Percentiles rank a stretch among this genome's conserved stretches.
phyloP scores from a whole-genome alignment of 768 basidiomycete species.

The Collybiopsis luxurians region DNA sequence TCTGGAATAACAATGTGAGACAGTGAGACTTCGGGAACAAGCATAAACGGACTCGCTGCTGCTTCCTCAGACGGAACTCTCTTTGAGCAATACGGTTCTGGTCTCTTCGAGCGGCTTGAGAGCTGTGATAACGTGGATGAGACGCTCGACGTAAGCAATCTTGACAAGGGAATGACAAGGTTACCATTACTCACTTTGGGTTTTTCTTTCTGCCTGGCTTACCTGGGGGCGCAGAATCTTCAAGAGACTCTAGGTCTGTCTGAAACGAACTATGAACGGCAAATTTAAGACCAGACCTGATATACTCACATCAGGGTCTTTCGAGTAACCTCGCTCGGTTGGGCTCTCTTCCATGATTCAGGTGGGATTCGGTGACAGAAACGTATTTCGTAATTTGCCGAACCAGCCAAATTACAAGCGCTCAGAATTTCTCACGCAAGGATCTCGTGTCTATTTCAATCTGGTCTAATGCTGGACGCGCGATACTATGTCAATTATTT shows the following conservation, averaged over 20 bases:
- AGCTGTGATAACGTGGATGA: conserved; percentile 40
- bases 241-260: conserved; percentile 67
- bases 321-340: conserved; percentile 65
- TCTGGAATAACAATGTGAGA: conserved; percentile 42
- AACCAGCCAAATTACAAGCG: no score
- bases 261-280: conserved; percentile 20
- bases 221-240: conserved; percentile 38
- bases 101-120: conserved; percentile 84
- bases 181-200: conserved; percentile 59
- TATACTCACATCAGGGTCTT: conserved; percentile 50
- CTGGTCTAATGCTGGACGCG: no score
- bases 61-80: conserved; percentile 89
- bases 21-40: neutral
- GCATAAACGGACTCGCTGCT: conserved; percentile 58
- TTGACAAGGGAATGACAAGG: conserved; percentile 8
- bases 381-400: conserved; percentile 33
- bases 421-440: neutral
- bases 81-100: conserved; percentile 92
- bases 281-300: neutral
- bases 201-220: conserved; percentile 89
- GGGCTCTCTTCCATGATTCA: conserved; percentile 46
- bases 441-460: no score
- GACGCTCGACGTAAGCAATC: conserved; percentile 6
- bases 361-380: conserved; percentile 35
- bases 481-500: no score